Base-by-base conservation (phyloP, 345 rosid species). In the Populus pruinosa region DNA sequence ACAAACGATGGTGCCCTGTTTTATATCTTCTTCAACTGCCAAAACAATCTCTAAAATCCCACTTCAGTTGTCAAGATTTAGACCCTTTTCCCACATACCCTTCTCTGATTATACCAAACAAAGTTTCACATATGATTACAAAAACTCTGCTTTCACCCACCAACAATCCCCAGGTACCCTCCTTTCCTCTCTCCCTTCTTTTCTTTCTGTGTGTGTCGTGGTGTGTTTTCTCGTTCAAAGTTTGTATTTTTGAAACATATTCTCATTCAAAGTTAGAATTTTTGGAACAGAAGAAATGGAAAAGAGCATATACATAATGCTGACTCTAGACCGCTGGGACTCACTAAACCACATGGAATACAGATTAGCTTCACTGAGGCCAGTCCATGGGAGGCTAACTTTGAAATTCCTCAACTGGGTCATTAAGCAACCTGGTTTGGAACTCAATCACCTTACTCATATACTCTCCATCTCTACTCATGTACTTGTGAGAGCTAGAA, bases 311-410 rank as follows among this genome's bases (percentile, higher is more conserved):
- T 91, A 88, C 72, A 82, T 84, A 47, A 87, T 93, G 76, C 92
- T 95, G 61, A 93, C 98, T 5, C 83, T 93, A 83, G 90, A 82
- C 74, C 89, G 99, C 63, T 93, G 98, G 98, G 92, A 92, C 73
- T 95, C 97, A 39, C 86, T 95, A 69, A 95, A 90, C 81, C 91
- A 86, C 82, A 93, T 93, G 97, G 86, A 86, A 3, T 95, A 95
- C 80, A 91, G 76, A 75, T 84, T 88, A 59, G 87, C 90, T 73
- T 84, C 87, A 43, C 82, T 93, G 61, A 88, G 98, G 79, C 94
- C 88, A 31, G 94, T 93, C 83, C 98, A 94, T 83, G 97, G 98
- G 67, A 93, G 90, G 87, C 83, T 93, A 61, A 97, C 97, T 76
- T 78, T 95, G 80, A 91, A 88, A 80, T 91, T 95, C 83, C 90